Evolutionary conservation across 2,329 filamentous ascomycete species (phyloP).

Genomic region (Penicillium sp.): DNA sequence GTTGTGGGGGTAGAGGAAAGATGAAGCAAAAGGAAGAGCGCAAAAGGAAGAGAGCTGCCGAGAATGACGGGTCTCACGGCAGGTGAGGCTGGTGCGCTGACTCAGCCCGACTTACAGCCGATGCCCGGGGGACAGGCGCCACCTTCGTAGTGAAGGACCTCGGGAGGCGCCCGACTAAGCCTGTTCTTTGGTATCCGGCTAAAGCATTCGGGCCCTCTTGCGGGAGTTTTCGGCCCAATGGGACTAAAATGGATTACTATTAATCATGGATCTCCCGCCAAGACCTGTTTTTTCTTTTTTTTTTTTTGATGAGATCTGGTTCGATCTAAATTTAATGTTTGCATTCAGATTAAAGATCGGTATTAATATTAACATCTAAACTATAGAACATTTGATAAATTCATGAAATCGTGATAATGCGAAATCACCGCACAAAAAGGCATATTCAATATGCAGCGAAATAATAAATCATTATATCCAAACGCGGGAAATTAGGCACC

Average conservation of each 20-base stretch:
- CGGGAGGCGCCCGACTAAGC: slow-evolving; percentile 1
- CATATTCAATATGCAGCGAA: slow-evolving; percentile 10
- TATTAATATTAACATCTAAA: slow-evolving; percentile 6
- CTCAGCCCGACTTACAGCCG: slow-evolving; percentile 25
- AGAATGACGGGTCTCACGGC: slow-evolving; percentile 15
- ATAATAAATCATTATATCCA: slow-evolving; percentile 17
- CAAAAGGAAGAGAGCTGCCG: slow-evolving; percentile 17
- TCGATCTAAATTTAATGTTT: not conserved
- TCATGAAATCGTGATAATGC: slow-evolving; percentile 6
- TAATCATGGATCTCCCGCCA: slow-evolving; percentile 4
- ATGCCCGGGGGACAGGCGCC: not conserved
- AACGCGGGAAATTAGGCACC: not conserved
- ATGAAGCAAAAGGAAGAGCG: slow-evolving; percentile 19
- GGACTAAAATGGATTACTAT: slow-evolving; percentile 13
- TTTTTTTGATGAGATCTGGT: not conserved
- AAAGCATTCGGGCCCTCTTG: slow-evolving; percentile 23
- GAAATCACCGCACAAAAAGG: not conserved
- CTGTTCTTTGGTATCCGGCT: slow-evolving; percentile 16
- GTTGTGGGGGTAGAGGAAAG: slow-evolving; percentile 16
- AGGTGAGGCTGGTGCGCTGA: slow-evolving; percentile 27
- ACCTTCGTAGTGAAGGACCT: not conserved
- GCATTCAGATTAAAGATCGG: not conserved
- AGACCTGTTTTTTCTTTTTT: not conserved
- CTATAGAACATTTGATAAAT: not conserved
- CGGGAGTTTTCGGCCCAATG: slow-evolving; percentile 29